Conservation (phyloP, 2,329 filamentous ascomycete genomes). For the Colletotrichum endophyticum region DNA sequence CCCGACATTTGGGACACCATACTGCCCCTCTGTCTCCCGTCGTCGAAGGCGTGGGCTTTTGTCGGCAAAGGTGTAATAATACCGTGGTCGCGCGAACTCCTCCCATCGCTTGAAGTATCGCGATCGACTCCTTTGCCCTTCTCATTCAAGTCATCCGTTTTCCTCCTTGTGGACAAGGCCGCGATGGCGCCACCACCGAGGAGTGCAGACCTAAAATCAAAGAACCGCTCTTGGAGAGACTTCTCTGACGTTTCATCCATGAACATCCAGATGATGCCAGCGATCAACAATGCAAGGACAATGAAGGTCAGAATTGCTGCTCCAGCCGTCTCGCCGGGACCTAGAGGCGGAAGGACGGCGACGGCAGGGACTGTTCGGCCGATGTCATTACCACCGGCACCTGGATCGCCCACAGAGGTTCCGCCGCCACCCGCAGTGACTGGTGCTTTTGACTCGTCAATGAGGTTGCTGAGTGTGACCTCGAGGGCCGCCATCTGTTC, state of each 20-base stretch:
- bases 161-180: background rate
- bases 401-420: slow-evolving; percentile 54
- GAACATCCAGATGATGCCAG: slow-evolving; percentile 55
- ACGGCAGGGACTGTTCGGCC: slow-evolving; percentile 36
- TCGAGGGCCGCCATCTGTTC: slow-evolving; percentile 76
- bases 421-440: slow-evolving; percentile 61
- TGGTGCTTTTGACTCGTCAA: slow-evolving; percentile 41
- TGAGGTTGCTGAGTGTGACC: slow-evolving; percentile 66
- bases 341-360: slow-evolving; percentile 36
- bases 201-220: slow-evolving; percentile 24
- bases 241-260: slow-evolving; percentile 50
- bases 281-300: slow-evolving; percentile 58
- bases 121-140: slow-evolving; percentile 17
- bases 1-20: slow-evolving; percentile 4
- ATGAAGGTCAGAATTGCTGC: slow-evolving; percentile 69
- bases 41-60: background rate
- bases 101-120: slow-evolving; percentile 4
- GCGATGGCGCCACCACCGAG: background rate
- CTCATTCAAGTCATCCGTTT: slow-evolving; percentile 9
- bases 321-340: slow-evolving; percentile 67
- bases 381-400: slow-evolving; percentile 51
- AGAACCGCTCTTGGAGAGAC: slow-evolving; percentile 34
- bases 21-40: background rate
- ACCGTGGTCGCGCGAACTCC: background rate
- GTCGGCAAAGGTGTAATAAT: background rate